Conservation (phyloP, 805 yeast species). For the Hanseniaspora meyeri region DNA sequence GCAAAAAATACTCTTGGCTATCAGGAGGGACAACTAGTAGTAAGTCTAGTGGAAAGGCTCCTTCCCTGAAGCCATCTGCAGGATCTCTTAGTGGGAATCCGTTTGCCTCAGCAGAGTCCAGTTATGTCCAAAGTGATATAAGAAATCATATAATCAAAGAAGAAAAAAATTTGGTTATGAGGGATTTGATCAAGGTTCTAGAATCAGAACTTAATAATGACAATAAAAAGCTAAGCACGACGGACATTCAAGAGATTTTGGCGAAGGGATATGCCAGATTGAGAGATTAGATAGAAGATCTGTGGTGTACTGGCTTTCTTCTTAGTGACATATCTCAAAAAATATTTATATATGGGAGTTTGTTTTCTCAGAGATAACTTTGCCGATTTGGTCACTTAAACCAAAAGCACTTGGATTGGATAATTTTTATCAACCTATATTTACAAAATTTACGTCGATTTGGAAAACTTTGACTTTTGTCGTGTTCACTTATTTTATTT, state of each 20-base stretch:
- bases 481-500: no score
- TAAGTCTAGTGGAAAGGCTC: not conserved
- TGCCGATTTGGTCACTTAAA: no score
- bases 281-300: not conserved
- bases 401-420: no score
- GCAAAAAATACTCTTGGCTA: constrained; percentile 13
- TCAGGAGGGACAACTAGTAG: constrained; percentile 1
- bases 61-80: not conserved
- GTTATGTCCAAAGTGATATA: constrained; percentile 3
- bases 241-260: constrained; percentile 9
- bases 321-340: not conserved
- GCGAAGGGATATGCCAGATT: constrained; percentile 11
- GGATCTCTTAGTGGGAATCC: not conserved
- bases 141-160: constrained; percentile 12
- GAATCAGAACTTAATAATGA: constrained; percentile 3
- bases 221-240: not conserved
- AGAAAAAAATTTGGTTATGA: constrained; percentile 12
- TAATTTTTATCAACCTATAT: no score
- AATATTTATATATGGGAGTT: no score
- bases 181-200: constrained; percentile 11
- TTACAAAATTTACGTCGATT: no score
- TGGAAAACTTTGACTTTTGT: no score
- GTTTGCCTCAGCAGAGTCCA: not conserved
- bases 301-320: not conserved
- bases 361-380: no score